Percentiles rank a stretch among this genome's conserved stretches.
Evolutionary conservation across 1,139 yeast genomes (phyloP).

Genomic region (Saccharomyces hybrid): DNA sequence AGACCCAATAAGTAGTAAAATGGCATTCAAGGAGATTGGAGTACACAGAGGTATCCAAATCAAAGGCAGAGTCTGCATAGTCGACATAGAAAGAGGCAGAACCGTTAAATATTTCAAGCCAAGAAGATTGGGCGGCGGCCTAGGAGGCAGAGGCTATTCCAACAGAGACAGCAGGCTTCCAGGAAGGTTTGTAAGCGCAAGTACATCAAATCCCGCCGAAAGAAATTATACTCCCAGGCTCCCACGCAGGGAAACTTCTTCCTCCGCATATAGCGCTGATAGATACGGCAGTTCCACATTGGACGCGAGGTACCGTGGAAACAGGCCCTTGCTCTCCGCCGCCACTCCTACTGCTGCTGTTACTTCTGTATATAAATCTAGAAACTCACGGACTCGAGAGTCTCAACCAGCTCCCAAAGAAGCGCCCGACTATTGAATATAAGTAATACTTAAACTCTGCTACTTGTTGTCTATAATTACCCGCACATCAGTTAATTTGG

Average conservation of each 20-base stretch:
- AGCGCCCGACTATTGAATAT: neutral
- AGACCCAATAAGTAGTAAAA: constrained; percentile 27
- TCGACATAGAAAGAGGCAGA: constrained; percentile 82
- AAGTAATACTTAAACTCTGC: too few relatives aligned
- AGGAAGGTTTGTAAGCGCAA: neutral
- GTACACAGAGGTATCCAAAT: constrained; percentile 40
- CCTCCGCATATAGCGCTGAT: neutral
- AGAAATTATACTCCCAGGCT: constrained; percentile 2
- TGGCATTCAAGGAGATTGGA: constrained; percentile 46
- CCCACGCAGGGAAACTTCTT: neutral
- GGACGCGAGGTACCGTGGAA: neutral
- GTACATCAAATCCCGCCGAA: neutral
- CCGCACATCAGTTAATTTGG: neutral
- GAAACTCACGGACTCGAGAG: neutral
- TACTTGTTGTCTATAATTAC: neutral
- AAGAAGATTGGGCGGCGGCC: constrained; percentile 64
- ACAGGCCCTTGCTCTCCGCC: neutral
- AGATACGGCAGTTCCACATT: constrained; percentile 2
- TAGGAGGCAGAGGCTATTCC: constrained; percentile 55
- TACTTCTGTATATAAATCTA: neutral
- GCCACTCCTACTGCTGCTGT: neutral
- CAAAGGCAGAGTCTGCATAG: constrained; percentile 50
- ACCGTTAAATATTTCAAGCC: constrained; percentile 76
- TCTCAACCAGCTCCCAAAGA: neutral
- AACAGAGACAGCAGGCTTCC: constrained; percentile 12